A percentile compares a stretch with the other conserved stretches of the same genome.
Conservation (phyloP, 495 filamentous ascomycete species). For the Aspergillus olivimuriae region DNA sequence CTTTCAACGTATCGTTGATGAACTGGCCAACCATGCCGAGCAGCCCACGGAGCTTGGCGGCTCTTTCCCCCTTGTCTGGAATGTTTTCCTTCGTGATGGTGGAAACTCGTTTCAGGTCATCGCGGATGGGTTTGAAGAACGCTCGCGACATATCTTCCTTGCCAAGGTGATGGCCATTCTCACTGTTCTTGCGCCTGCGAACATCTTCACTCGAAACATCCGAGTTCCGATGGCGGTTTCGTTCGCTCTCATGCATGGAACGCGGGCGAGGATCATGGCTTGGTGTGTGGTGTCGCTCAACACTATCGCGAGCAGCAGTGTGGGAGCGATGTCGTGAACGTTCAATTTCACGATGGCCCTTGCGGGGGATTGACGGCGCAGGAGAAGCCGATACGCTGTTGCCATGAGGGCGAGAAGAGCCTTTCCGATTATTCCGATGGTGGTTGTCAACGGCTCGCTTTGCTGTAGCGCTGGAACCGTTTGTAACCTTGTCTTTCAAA, state of each 20-base stretch:
- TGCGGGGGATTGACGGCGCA: slow-evolving; percentile 41
- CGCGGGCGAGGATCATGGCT: slow-evolving; percentile 32
- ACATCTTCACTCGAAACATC: slow-evolving; percentile 36
- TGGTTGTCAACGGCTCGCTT: slow-evolving; percentile 82
- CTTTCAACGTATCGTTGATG: slow-evolving; percentile 31
- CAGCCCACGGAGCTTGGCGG: slow-evolving; percentile 38
- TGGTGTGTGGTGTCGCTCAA: slow-evolving; percentile 41
- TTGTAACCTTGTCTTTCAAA: slow-evolving; percentile 69
- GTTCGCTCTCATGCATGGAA: slow-evolving; percentile 28
- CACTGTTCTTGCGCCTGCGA: slow-evolving; percentile 36
- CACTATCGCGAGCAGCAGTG: slow-evolving; percentile 40
- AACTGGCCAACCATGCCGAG: slow-evolving; percentile 46
- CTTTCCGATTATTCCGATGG: slow-evolving; percentile 77
- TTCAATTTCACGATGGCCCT: slow-evolving; percentile 45
- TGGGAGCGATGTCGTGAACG: slow-evolving; percentile 44
- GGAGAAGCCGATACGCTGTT: slow-evolving; percentile 50
- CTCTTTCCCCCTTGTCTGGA: slow-evolving; percentile 52
- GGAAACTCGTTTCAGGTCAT: slow-evolving; percentile 51
- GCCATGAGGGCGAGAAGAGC: slow-evolving; percentile 32
- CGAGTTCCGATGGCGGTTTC: slow-evolving; percentile 30
- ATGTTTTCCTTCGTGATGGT: slow-evolving; percentile 59
- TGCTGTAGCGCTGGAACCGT: slow-evolving; percentile 57
- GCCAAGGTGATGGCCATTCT: slow-evolving; percentile 31
- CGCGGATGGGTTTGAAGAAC: slow-evolving; percentile 54
- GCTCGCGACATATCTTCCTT: slow-evolving; percentile 49